Evolutionary conservation across 2,329 filamentous ascomycete genomes (phyloP).

Genomic region (Bipolaris bicolor): DNA sequence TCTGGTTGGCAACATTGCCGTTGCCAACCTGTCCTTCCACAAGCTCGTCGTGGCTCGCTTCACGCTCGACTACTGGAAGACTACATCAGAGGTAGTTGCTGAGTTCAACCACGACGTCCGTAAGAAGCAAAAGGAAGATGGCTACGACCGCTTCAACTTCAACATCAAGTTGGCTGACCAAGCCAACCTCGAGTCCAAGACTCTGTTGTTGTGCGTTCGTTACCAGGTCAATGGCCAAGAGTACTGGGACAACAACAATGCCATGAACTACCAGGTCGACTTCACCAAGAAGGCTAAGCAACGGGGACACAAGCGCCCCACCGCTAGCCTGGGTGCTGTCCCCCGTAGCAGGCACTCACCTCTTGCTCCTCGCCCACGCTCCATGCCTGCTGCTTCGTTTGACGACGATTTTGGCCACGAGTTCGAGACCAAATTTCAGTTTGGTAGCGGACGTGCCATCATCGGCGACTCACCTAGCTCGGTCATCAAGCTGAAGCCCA

Average conservation of each 20-base stretch:
- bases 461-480: constrained; percentile 65
- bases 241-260: constrained; percentile 92
- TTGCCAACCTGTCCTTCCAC: constrained; percentile 87
- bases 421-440: constrained; percentile 56
- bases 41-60: constrained; percentile 92
- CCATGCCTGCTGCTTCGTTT: constrained; percentile 58
- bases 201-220: constrained; percentile 87
- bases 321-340: constrained; percentile 59
- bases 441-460: constrained; percentile 48
- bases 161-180: constrained; percentile 91
- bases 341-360: constrained; percentile 57
- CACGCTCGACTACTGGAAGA: constrained; percentile 98
- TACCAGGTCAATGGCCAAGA: constrained; percentile 85
- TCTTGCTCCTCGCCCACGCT: constrained; percentile 55
- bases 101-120: constrained; percentile 83
- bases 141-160: constrained; percentile 90
- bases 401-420: constrained; percentile 74
- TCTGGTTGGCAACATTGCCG: constrained; percentile 80
- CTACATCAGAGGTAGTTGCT: constrained; percentile 90
- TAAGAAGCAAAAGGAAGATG: constrained; percentile 67
- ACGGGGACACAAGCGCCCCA: constrained; percentile 50
- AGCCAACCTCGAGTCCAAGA: constrained; percentile 90
- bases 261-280: constrained; percentile 90
- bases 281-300: constrained; percentile 80
- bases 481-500: constrained; percentile 72